Percentiles rank a stretch among this genome's conserved stretches.
Conservation (phyloP, 345 rosid species). For the Salix udensis region DNA sequence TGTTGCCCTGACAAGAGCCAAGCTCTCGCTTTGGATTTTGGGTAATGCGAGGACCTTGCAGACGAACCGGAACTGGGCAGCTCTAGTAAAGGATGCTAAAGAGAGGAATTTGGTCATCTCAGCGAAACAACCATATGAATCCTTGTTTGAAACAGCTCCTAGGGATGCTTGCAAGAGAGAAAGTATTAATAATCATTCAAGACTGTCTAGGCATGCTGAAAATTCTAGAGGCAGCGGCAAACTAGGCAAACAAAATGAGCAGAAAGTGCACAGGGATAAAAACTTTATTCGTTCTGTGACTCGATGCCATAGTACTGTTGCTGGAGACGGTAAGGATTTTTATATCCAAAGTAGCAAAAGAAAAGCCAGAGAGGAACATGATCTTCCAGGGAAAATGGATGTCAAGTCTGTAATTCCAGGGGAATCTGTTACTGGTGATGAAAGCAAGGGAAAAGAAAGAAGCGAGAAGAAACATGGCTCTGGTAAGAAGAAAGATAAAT, state of each 20-base stretch:
- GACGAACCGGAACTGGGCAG: constrained; percentile 70
- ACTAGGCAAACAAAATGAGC: constrained; percentile 28
- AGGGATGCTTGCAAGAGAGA: constrained; percentile 21
- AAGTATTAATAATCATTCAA: constrained; percentile 23
- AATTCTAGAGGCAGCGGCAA: constrained; percentile 18
- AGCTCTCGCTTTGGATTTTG: constrained; percentile 85
- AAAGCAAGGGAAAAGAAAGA: constrained; percentile 27
- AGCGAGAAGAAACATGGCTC: constrained; percentile 20
- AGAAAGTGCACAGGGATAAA: constrained; percentile 25
- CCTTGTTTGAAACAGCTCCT: constrained; percentile 31
- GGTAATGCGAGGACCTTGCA: constrained; percentile 79
- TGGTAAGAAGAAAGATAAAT: constrained; percentile 23
- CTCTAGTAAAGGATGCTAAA: constrained; percentile 80
- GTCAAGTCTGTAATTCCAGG: constrained; percentile 15
- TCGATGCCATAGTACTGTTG: constrained; percentile 9
- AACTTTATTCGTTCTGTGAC: constrained; percentile 11
- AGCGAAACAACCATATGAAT: constrained; percentile 52
- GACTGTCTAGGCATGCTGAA: constrained; percentile 21
- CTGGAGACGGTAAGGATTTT: constrained; percentile 22
- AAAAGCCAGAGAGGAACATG: constrained; percentile 29
- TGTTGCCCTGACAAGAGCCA: constrained; percentile 95
- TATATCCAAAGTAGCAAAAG: constrained; percentile 27
- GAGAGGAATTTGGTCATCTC: constrained; percentile 66
- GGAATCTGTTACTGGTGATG: constrained; percentile 19
- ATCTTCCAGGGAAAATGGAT: constrained; percentile 21